Evolutionary conservation across 495 filamentous ascomycete genomes (phyloP).

Genomic region (Daldinia childiae): DNA sequence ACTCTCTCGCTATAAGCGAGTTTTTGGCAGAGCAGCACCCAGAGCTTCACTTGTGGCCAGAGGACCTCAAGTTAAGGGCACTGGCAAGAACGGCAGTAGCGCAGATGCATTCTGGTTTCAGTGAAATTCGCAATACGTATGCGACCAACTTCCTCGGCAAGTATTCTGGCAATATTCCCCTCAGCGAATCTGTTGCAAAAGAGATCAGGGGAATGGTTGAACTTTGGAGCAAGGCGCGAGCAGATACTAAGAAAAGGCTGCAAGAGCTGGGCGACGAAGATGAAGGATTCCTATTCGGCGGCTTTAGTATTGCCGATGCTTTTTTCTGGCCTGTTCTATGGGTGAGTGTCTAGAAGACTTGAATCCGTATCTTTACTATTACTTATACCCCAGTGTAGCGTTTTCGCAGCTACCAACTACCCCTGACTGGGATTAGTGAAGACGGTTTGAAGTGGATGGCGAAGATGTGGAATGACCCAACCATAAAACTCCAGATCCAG

Average conservation of each 20-base stretch:
- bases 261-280: constrained; percentile 50
- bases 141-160: constrained; percentile 57
- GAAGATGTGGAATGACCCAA: constrained; percentile 60
- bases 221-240: constrained; percentile 48
- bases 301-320: constrained; percentile 54
- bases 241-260: constrained; percentile 29
- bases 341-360: constrained; percentile 42
- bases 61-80: constrained; percentile 55
- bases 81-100: constrained; percentile 61
- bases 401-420: constrained; percentile 57
- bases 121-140: constrained; percentile 54
- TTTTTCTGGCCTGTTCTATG: constrained; percentile 58
- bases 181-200: constrained; percentile 34
- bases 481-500: constrained; percentile 44
- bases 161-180: constrained; percentile 42
- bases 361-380: background rate
- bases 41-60: constrained; percentile 56
- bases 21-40: constrained; percentile 62
- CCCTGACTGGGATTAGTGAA: constrained; percentile 48
- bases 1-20: constrained; percentile 65
- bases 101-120: constrained; percentile 67
- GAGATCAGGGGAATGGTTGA: constrained; percentile 48
- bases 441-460: constrained; percentile 57
- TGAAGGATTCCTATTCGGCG: constrained; percentile 53
- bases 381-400: constrained; percentile 45